These are phyloP conservation scores for Fraxinus floribunda DNA, from an alignment of 305 asterid species.

Conservation along the genomic window DNA sequence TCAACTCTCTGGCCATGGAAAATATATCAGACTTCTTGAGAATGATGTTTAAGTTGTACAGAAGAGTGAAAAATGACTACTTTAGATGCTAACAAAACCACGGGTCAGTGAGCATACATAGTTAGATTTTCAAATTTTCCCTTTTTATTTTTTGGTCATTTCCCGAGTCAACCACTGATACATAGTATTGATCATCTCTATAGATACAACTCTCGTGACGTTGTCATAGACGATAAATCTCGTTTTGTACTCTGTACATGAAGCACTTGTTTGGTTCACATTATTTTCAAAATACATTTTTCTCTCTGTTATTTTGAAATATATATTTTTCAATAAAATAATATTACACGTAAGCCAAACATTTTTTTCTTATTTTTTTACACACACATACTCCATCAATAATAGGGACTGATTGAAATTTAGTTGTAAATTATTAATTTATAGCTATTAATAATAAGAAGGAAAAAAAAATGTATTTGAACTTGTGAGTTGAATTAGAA, in stretches of 20 bases:
- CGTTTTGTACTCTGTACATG: neutral
- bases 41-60: neutral
- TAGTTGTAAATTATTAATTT: neutral
- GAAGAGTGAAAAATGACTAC: neutral
- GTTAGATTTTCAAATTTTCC: neutral
- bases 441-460: neutral
- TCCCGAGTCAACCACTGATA: neutral
- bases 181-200: neutral
- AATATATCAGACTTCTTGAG: neutral
- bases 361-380: too few relatives aligned
- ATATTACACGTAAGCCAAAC: too few relatives aligned
- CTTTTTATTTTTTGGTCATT: neutral
- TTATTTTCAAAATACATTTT: too few relatives aligned
- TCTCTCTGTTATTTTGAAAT: too few relatives aligned
- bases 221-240: neutral
- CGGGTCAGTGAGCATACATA: neutral
- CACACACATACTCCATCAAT: too few relatives aligned
- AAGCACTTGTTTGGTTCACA: neutral
- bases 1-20: neutral
- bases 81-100: constrained; percentile 24
- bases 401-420: neutral
- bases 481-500: too few relatives aligned
- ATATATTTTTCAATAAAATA: too few relatives aligned
- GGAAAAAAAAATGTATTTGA: neutral
- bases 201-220: neutral